Evolutionary conservation across 2,329 filamentous ascomycete genomes (phyloP).

Genomic region (Xylaria sp.): DNA sequence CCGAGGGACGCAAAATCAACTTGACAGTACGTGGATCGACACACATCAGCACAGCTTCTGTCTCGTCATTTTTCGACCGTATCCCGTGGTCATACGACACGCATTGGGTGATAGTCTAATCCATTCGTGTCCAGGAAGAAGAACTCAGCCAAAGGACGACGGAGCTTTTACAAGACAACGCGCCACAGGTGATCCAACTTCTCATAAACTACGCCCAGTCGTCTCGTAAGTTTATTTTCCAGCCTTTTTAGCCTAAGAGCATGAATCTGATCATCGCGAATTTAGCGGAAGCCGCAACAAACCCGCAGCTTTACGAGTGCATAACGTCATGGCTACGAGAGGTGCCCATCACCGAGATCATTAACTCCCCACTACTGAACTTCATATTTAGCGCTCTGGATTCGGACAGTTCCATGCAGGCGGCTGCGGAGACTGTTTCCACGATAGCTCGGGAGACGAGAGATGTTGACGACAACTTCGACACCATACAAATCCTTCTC

Average conservation of each 20-base stretch:
- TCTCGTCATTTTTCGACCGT: conserved; percentile 45
- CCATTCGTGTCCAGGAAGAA: conserved; percentile 81
- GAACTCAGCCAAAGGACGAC: conserved; percentile 86
- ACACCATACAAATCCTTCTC: conserved; percentile 83
- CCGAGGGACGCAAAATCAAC: conserved; percentile 98
- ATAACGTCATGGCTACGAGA: conserved; percentile 97
- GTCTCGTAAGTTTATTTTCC: conserved; percentile 71
- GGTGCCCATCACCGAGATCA: conserved; percentile 83
- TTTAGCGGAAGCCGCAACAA: conserved; percentile 79
- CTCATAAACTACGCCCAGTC: conserved; percentile 92
- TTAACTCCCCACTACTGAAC: conserved; percentile 85
- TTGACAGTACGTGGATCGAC: conserved; percentile 90
- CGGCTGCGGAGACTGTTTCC: conserved; percentile 92
- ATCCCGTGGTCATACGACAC: conserved; percentile 48
- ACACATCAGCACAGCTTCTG: conserved; percentile 58
- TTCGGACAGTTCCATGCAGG: conserved; percentile 81
- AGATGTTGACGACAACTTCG: conserved; percentile 90
- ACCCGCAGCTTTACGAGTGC: conserved; percentile 92
- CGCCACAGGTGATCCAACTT: conserved; percentile 84
- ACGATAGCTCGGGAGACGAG: conserved; percentile 90
- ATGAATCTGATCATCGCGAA: conserved; percentile 40
- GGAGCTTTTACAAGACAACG: conserved; percentile 91
- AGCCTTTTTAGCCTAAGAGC: not conserved
- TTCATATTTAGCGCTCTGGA: conserved; percentile 82
- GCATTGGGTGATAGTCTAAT: conserved; percentile 58